These are phyloP conservation scores for Angomonas deanei DNA, from an alignment of 208 protist genomes.

Conservation along the genomic window DNA sequence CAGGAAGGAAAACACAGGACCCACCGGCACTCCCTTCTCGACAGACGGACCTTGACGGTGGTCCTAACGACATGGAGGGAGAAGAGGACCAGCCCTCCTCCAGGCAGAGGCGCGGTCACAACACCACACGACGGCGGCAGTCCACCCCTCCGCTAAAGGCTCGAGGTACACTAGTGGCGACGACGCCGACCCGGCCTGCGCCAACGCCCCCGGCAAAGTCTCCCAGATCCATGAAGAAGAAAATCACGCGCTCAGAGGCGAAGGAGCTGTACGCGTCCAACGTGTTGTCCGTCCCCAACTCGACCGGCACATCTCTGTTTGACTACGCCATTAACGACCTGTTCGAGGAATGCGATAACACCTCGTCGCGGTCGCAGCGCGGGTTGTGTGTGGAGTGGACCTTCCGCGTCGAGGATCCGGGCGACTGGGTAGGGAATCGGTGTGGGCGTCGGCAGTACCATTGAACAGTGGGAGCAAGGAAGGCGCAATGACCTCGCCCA, in stretches of 20 bases:
- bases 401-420: conserved; percentile 64
- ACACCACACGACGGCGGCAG: not conserved
- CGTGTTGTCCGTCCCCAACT: conserved; percentile 44
- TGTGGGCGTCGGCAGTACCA: conserved; percentile 69
- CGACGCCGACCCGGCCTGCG: conserved; percentile 5
- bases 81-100: not conserved
- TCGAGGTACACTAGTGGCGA: not conserved
- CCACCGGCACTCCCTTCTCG: no score
- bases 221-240: not conserved
- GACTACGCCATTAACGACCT: conserved; percentile 61
- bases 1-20: no score
- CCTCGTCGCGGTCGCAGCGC: not conserved
- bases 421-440: conserved; percentile 86
- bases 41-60: no score
- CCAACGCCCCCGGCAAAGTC: not conserved
- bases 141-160: not conserved
- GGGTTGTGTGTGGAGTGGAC: conserved; percentile 41
- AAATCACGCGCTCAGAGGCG: not conserved
- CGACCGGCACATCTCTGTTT: conserved; percentile 65
- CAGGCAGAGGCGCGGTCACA: not conserved
- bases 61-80: not conserved
- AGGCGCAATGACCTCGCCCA: conserved; percentile 68
- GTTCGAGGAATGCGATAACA: conserved; percentile 18
- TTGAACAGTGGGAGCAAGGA: conserved; percentile 44
- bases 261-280: conserved; percentile 11